These are phyloP conservation scores for Nemania bipapillata DNA, from an alignment of 2,329 filamentous ascomycete species.

Conservation along the genomic window DNA sequence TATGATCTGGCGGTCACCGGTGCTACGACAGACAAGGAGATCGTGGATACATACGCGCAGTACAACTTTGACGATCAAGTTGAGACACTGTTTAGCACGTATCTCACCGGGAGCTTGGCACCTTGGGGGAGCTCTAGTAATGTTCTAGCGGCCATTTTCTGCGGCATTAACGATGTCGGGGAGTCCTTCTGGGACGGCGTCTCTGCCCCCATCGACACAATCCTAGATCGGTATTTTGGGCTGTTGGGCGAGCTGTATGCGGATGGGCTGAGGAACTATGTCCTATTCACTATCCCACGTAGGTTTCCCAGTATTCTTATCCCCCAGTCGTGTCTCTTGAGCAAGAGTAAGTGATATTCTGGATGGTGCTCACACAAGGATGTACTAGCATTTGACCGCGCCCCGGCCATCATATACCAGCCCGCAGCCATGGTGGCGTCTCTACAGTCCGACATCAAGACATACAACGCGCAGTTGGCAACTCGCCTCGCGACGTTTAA, in stretches of 20 bases:
- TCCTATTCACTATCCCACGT: conserved; percentile 40
- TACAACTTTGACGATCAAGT: conserved; percentile 47
- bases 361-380: neutral
- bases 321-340: neutral
- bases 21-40: conserved; percentile 56
- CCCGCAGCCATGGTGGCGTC: conserved; percentile 26
- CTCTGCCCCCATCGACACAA: conserved; percentile 32
- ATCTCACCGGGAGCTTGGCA: conserved; percentile 28
- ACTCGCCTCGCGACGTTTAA: conserved; percentile 36
- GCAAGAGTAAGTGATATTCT: neutral
- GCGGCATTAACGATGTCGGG: conserved; percentile 49
- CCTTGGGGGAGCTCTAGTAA: conserved; percentile 37
- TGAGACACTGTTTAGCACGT: conserved; percentile 39
- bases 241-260: conserved; percentile 36
- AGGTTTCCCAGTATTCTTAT: conserved; percentile 4
- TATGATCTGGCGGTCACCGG: conserved; percentile 60
- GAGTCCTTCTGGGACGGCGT: conserved; percentile 50
- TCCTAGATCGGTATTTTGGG: conserved; percentile 39
- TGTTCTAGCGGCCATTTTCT: conserved; percentile 46
- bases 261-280: conserved; percentile 38
- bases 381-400: conserved; percentile 37
- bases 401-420: conserved; percentile 35
- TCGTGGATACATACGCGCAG: conserved; percentile 51
- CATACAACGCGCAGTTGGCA: conserved; percentile 37
- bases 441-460: conserved; percentile 38